These are phyloP conservation scores for Sclerospora graminicola DNA, from an alignment of 352 stramenopile genomes.

Conservation along the genomic window DNA sequence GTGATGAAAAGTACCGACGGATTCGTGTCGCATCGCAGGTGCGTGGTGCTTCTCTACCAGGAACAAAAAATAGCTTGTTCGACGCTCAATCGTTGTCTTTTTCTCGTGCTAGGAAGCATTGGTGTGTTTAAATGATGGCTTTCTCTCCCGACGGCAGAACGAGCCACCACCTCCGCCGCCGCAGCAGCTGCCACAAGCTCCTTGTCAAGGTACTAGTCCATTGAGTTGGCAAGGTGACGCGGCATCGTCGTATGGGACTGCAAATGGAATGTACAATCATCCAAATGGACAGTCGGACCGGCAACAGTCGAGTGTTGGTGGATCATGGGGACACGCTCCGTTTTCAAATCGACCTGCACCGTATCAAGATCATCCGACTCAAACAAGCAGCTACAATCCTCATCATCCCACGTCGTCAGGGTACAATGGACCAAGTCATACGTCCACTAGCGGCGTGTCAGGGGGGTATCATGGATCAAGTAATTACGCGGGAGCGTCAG, in stretches of 20 bases:
- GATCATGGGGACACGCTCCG: conserved; percentile 38
- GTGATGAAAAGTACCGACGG: conserved; percentile 77
- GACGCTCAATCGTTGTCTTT: not conserved
- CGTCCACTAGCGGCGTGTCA: too few species aligned
- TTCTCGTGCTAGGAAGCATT: conserved; percentile 40
- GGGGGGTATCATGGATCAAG: too few species aligned
- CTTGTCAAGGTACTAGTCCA: too few species aligned
- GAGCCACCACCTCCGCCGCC: conserved; percentile 14
- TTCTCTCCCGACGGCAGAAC: conserved; percentile 41
- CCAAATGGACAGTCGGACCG: conserved; percentile 11
- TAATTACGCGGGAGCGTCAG: conserved; percentile 18
- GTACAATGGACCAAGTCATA: too few species aligned
- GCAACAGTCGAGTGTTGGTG: conserved; percentile 21
- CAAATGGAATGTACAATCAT: conserved; percentile 12
- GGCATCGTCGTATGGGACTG: conserved; percentile 11
- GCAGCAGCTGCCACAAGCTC: conserved; percentile 11
- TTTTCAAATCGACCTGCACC: conserved; percentile 31
- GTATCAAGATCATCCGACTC: conserved; percentile 45
- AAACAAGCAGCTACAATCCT: not conserved
- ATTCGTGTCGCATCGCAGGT: conserved; percentile 73
- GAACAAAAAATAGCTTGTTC: too few species aligned
- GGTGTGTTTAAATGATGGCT: conserved; percentile 67
- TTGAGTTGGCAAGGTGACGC: conserved; percentile 14
- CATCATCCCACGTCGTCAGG: too few species aligned
- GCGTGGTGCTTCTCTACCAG: not conserved